Percentiles rank a stretch among this genome's conserved stretches.
phyloP scores from a whole-genome alignment of 352 stramenopile genomes.

The Globisporangium cylindrosporum region DNA sequence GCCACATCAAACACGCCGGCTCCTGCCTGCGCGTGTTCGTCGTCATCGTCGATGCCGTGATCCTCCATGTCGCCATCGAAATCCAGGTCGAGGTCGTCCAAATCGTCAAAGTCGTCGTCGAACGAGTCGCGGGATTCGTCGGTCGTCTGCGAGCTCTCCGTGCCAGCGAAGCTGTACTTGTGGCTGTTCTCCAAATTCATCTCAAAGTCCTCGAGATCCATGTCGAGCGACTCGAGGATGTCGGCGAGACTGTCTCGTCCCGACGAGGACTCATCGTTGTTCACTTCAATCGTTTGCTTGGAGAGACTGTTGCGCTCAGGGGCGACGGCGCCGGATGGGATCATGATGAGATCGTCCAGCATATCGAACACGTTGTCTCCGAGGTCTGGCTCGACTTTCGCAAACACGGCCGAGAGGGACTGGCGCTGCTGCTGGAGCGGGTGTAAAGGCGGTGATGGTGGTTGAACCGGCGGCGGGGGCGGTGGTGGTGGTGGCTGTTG shows the following conservation, averaged over 20 bases:
- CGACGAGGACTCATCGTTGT: slow-evolving; percentile 29
- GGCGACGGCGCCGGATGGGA: slow-evolving; percentile 48
- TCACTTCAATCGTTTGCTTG: slow-evolving; percentile 38
- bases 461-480: slow-evolving; percentile 2
- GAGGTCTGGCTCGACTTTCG: slow-evolving; percentile 75
- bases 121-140: slow-evolving; percentile 56
- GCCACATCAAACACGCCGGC: slow-evolving; percentile 7
- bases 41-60: slow-evolving; percentile 43
- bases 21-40: slow-evolving; percentile 11
- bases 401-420: slow-evolving; percentile 59
- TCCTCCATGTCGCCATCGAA: slow-evolving; percentile 52
- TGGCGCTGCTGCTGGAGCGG: slow-evolving; percentile 25
- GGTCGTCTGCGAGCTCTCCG: slow-evolving; percentile 25
- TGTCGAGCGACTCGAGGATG: slow-evolving; percentile 82
- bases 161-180: slow-evolving; percentile 38
- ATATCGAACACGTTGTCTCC: slow-evolving; percentile 88
- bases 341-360: slow-evolving; percentile 86
- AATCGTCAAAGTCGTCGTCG: slow-evolving; percentile 57
- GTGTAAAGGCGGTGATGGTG: slow-evolving; percentile 21
- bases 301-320: slow-evolving; percentile 63
- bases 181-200: slow-evolving; percentile 20
- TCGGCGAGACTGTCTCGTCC: slow-evolving; percentile 71
- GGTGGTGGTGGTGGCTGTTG: slow-evolving; percentile 8
- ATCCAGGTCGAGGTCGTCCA: slow-evolving; percentile 42
- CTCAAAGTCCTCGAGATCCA: slow-evolving; percentile 80